Evolutionary conservation across 140 eudicot genomes (phyloP), one percentile per base, ranked within the genome.

Genomic region (Anethum foeniculum): DNA sequence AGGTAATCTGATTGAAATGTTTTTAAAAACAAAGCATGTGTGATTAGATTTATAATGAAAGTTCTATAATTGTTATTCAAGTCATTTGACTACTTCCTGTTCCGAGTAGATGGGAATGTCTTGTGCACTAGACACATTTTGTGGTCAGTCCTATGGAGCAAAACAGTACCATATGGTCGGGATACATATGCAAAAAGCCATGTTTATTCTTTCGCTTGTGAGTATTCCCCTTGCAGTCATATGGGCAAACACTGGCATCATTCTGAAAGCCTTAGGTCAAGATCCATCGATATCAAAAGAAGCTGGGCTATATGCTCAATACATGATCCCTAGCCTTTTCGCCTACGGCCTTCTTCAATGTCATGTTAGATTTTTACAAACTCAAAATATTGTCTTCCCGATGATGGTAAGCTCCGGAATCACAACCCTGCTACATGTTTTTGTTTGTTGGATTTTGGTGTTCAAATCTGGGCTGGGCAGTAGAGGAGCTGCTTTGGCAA

Each of bases 141-240:
- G 98, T 80, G 98, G 98, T 46, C 98, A 94, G 38, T 92, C 97
- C 4, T 92, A 86, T 81, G 98, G 98, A 77, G 98, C 98, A 46
- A 89, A 94, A 81, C 97, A 94, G 71, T 90, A 87, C 82, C 96
- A 89, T 80, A 89, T 92, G 97, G 84, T 94, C 2, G 97, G 98
- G 60, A 92, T 94, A 30, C 92, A 94, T 77, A 90, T 85, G 90
- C 98, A 94, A 68, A 87, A 94, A 85, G 94, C 96, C 64, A 86
- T 92, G 88, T 11, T 90, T 5, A 82, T 92, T 32, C 90, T 90
- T 47, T 47, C 81, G 39, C 77, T 89, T 5, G 88, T 88, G 10
- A 84, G 94, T 85, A 80, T 94, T 44, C 97, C 97, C 16, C 86
- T 94, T 44, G 91, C 94, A 38, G 39, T 89, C 64, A 82, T 94